Conservation (phyloP, 768 basidiomycete species). For the Naganishia antarctica region DNA sequence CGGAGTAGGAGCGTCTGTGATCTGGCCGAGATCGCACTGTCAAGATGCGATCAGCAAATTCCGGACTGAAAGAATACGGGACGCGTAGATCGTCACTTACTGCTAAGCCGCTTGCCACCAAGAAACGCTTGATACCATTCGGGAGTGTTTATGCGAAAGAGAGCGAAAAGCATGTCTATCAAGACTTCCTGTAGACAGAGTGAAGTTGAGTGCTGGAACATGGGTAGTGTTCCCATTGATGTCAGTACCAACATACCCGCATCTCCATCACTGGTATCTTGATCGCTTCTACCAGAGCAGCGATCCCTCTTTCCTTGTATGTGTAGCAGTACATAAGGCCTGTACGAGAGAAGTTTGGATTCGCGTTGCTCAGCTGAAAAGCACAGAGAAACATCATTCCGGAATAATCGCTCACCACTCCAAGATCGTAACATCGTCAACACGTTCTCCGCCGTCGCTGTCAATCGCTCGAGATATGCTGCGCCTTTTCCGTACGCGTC, state of each 20-base stretch:
- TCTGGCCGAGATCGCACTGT: neutral
- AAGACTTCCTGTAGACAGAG: conserved; percentile 67
- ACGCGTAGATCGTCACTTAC: too few relatives aligned
- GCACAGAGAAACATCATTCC: too few relatives aligned
- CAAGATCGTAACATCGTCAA: conserved; percentile 81
- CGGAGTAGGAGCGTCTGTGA: neutral
- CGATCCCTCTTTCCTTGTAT: conserved; percentile 78
- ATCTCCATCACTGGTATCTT: conserved; percentile 82
- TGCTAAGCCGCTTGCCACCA: conserved; percentile 66
- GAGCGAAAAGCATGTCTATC: conserved; percentile 87
- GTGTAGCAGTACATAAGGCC: conserved; percentile 92
- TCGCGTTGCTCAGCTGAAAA: too few relatives aligned
- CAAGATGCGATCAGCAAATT: too few relatives aligned
- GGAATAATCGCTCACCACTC: conserved; percentile 66
- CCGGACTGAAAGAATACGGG: too few relatives aligned
- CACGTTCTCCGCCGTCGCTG: conserved; percentile 69
- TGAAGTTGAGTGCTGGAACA: too few relatives aligned
- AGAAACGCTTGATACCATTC: conserved; percentile 92
- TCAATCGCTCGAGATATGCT: conserved; percentile 73
- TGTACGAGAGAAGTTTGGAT: too few relatives aligned
- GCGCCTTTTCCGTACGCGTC: conserved; percentile 82
- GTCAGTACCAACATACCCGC: too few relatives aligned
- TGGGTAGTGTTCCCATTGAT: too few relatives aligned
- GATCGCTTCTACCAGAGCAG: conserved; percentile 75
- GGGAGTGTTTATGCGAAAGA: conserved; percentile 83